Percentiles rank a stretch among this genome's conserved stretches.
These are phyloP conservation scores for Candolleomyces eurysporus DNA, from an alignment of 768 basidiomycete genomes.

Conservation along the genomic window DNA sequence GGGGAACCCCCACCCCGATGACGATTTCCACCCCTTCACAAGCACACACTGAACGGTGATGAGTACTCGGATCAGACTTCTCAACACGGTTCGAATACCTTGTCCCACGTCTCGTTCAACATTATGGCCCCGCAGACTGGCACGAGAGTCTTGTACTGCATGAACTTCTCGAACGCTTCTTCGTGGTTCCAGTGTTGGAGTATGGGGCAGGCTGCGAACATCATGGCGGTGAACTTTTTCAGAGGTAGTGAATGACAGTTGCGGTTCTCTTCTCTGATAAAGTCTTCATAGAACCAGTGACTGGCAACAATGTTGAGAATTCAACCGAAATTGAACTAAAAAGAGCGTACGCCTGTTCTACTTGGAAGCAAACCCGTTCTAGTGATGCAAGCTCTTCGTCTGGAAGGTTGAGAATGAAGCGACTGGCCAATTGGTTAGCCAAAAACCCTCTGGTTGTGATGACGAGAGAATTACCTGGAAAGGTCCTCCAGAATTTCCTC, in stretches of 20 bases:
- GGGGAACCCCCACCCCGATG: constrained; percentile 98
- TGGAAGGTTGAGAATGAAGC: constrained; percentile 96
- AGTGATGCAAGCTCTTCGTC: constrained; percentile 87
- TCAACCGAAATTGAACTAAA: constrained; percentile 4
- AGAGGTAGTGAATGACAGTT: constrained; percentile 84
- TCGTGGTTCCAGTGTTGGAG: constrained; percentile 87
- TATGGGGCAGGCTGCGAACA: constrained; percentile 84
- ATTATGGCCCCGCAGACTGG: constrained; percentile 98
- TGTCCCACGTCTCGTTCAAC: constrained; percentile 89
- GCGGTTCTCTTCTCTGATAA: constrained; percentile 88
- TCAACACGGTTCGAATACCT: constrained; percentile 49
- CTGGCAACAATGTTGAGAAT: constrained; percentile 38
- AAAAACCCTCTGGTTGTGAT: constrained; percentile 10
- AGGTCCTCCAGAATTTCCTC: constrained; percentile 91
- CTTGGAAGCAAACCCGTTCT: constrained; percentile 96
- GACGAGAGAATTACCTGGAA: constrained; percentile 58
- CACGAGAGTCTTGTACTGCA: constrained; percentile 94
- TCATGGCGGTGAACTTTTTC: constrained; percentile 89
- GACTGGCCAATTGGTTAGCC: constrained; percentile 42
- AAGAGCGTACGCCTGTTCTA: constrained; percentile 90
- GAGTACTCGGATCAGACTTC: not conserved
- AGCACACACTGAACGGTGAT: constrained; percentile 74
- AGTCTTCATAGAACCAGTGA: constrained; percentile 99
- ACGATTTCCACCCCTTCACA: constrained; percentile 97
- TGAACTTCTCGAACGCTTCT: constrained; percentile 83